Percentiles rank a stretch among this genome's conserved stretches.
Evolutionary conservation across 2,329 filamentous ascomycete genomes (phyloP).

Genomic region (Venturiaceae sp.): DNA sequence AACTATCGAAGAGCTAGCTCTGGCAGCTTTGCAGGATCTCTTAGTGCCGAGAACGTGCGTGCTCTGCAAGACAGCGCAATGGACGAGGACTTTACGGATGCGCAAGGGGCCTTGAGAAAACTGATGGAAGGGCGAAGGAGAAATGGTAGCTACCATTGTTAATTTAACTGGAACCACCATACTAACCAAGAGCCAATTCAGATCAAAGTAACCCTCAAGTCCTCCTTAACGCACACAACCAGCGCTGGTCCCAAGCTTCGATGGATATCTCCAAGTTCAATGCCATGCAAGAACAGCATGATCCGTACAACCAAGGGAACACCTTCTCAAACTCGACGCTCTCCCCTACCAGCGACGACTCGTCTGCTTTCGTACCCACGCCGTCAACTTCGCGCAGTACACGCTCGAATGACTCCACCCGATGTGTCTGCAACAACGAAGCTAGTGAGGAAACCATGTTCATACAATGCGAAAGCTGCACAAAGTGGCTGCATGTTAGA

Average conservation of each 20-base stretch:
- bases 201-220: constrained; percentile 17
- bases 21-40: constrained; percentile 20
- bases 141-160: constrained; percentile 17
- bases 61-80: background rate
- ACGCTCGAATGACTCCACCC: constrained; percentile 39
- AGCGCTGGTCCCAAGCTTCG: constrained; percentile 34
- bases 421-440: constrained; percentile 47
- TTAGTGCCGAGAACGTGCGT: constrained; percentile 10
- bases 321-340: constrained; percentile 19
- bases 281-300: background rate
- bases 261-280: constrained; percentile 20
- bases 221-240: constrained; percentile 31
- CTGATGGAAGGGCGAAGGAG: constrained; percentile 26
- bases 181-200: constrained; percentile 14
- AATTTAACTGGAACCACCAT: background rate
- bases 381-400: constrained; percentile 44
- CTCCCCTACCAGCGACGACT: constrained; percentile 22
- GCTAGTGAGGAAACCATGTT: constrained; percentile 46
- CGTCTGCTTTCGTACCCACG: constrained; percentile 19
- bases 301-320: constrained; percentile 10
- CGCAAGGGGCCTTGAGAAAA: constrained; percentile 29
- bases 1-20: constrained; percentile 21
- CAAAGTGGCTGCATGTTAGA: constrained; percentile 51
- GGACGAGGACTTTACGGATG: constrained; percentile 16
- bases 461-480: constrained; percentile 55